Conservation (phyloP, 164 flowering plant genomes). For the Liquidambar formosana region DNA sequence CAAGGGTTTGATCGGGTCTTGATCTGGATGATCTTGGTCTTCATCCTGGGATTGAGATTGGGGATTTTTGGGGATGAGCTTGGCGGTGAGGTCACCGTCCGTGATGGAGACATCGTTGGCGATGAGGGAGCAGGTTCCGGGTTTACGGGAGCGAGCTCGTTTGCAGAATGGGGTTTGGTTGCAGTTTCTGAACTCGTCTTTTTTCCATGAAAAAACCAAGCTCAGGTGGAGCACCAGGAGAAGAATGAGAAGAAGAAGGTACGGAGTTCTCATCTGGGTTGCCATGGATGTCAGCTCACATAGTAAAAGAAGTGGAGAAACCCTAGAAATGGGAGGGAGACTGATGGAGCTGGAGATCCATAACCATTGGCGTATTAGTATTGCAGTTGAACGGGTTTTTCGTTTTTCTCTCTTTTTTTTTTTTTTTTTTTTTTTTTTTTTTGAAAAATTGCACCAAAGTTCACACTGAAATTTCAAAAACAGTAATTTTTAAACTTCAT, state of each 20-base stretch:
- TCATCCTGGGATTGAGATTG: neutral
- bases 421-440: too few species aligned
- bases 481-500: too few species aligned
- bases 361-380: too few species aligned
- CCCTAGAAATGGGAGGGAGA: neutral
- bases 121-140: conserved; percentile 50
- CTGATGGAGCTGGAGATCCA: too few species aligned
- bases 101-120: conserved; percentile 52
- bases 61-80: conserved; percentile 40
- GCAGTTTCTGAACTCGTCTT: conserved; percentile 95
- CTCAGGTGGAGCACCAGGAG: conserved; percentile 27
- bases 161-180: conserved; percentile 98
- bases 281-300: conserved; percentile 1
- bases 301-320: neutral
- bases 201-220: conserved; percentile 72
- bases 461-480: too few species aligned
- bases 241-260: conserved; percentile 19
- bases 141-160: conserved; percentile 75
- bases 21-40: conserved; percentile 3
- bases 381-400: too few species aligned
- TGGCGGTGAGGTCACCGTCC: conserved; percentile 75
- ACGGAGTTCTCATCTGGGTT: conserved; percentile 2
- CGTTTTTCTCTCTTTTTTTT: too few species aligned
- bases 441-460: too few species aligned
- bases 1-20: conserved; percentile 43